Base-by-base conservation (phyloP, 2,329 filamentous ascomycete genomes). In the Trichoderma sp. region DNA sequence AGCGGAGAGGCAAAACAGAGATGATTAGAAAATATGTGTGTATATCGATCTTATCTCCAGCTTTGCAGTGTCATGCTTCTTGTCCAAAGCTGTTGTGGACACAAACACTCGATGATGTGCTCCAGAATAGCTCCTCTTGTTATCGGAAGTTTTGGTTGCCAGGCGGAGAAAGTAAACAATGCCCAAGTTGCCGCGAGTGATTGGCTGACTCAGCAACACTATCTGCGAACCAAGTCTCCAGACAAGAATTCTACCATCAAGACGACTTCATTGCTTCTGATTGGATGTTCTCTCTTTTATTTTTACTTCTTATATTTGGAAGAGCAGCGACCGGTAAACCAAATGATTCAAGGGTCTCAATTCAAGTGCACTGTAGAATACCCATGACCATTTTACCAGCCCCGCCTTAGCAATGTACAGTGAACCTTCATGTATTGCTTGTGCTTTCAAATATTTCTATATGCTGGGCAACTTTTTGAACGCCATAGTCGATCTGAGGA, bases 161-260 rank as follows among this genome's bases (percentile, higher is more conserved):
- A 78, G 77, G 80, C 75, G 78, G 80, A 77, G 78, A 77, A 81
- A 81, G 81, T 82, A 82, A 82, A 82, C 81, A 82, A 82, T 74
- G 71, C 72, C 53, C 62, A 71, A 74, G n/a, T 14, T 36, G 63
- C 21, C 14, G 18, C 69, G 56, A 72, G 76, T 79, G 76, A 76
- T 76, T 76, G 3, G n/a, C n/a, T 53, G 47, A 53, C 47, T 53
- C 6, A 53, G 47, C 47, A 2, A 0, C 1, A n/a, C 8, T 51
- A 21, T 51, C 43, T 51, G n/a, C n/a, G 58, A 32, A 24, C 47
- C 64, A 26, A 14, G 7, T 34, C 43, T 8, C 26, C 51, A n/a
- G 28, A n/a, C 8, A 26, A 11, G 58, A 32, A 15, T 34, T 61
- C 15, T 21, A 51, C 12, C 34, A 21, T 18, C 56, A 60, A n/a